Conservation (phyloP, 2,329 filamentous ascomycete species). For the Aspergillus tanneri region DNA sequence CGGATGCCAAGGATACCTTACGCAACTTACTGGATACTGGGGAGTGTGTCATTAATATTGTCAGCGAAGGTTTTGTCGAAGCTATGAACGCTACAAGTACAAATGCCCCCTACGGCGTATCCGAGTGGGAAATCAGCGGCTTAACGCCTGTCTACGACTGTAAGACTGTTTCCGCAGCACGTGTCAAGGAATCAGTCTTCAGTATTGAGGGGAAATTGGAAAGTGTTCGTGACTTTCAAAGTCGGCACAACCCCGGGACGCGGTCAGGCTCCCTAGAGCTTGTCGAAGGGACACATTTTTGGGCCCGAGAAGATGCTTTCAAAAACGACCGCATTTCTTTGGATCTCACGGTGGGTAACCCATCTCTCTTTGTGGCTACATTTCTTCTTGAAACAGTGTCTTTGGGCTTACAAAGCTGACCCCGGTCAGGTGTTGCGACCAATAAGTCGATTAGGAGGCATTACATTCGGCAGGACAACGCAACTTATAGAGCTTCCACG, state of each 20-base stretch:
- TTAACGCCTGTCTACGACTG: conserved; percentile 67
- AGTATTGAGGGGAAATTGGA: conserved; percentile 77
- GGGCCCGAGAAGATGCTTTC: conserved; percentile 84
- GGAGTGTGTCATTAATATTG: conserved; percentile 85
- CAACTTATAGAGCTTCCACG: too few species aligned
- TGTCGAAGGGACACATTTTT: conserved; percentile 82
- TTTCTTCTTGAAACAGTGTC: too few species aligned
- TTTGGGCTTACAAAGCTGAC: too few species aligned
- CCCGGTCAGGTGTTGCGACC: too few species aligned
- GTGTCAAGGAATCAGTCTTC: conserved; percentile 81
- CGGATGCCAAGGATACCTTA: conserved; percentile 73
- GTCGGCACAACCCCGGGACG: conserved; percentile 65
- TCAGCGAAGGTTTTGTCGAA: conserved; percentile 80
- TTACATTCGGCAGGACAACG: too few species aligned
- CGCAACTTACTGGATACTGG: conserved; percentile 67
- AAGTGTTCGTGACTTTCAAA: conserved; percentile 73
- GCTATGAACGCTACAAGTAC: conserved; percentile 79
- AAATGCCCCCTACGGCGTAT: conserved; percentile 72
- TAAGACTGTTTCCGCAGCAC: conserved; percentile 65
- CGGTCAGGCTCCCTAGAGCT: conserved; percentile 73
- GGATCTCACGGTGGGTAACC: conserved; percentile 71
- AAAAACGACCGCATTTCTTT: conserved; percentile 73
- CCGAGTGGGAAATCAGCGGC: conserved; percentile 77
- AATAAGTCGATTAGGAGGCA: too few species aligned
- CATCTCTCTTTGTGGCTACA: too few species aligned